phyloP scores from a whole-genome alignment of 2,329 filamentous ascomycete species.

The Acarospora socialis region DNA sequence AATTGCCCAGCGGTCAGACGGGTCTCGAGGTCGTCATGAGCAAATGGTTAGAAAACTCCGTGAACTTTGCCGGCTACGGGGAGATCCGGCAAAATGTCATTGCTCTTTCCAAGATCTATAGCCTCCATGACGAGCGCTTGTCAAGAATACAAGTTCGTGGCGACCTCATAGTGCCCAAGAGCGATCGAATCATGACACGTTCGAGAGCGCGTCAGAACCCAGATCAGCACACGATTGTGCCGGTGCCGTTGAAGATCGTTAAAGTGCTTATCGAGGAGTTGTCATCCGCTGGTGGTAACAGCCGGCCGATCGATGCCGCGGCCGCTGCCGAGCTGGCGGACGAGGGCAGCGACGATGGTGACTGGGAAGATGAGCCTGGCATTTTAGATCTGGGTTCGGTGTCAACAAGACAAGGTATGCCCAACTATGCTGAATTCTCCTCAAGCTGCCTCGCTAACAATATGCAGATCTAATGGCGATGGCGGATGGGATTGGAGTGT shows the following conservation, averaged over 20 bases:
- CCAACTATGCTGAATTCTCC: too few species aligned
- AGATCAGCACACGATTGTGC: slow-evolving; percentile 75
- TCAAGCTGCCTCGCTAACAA: slow-evolving; percentile 47
- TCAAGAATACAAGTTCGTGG: slow-evolving; percentile 75
- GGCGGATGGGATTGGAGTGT: slow-evolving; percentile 41
- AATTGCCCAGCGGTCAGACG: slow-evolving; percentile 57
- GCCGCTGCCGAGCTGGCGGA: slow-evolving; percentile 45
- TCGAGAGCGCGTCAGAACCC: slow-evolving; percentile 81
- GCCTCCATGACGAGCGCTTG: slow-evolving; percentile 68
- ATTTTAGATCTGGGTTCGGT: slow-evolving; percentile 53
- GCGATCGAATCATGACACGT: slow-evolving; percentile 80
- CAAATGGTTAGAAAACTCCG: slow-evolving; percentile 95
- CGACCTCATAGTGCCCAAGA: slow-evolving; percentile 68
- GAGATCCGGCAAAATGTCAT: slow-evolving; percentile 95
- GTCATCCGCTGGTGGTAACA: slow-evolving; percentile 45
- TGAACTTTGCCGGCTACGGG: slow-evolving; percentile 95
- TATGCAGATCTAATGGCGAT: slow-evolving; percentile 68
- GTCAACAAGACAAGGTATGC: slow-evolving; percentile 28
- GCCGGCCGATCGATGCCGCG: slow-evolving; percentile 40
- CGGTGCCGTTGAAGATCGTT: slow-evolving; percentile 84
- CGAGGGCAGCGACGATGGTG: slow-evolving; percentile 53
- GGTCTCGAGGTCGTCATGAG: slow-evolving; percentile 79
- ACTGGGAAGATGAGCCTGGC: slow-evolving; percentile 79
- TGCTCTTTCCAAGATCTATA: slow-evolving; percentile 81
- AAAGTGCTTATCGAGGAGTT: slow-evolving; percentile 93